These are phyloP conservation scores for Paraphaeosphaeria minitans DNA, from an alignment of 2,329 filamentous ascomycete genomes.

Conservation along the genomic window DNA sequence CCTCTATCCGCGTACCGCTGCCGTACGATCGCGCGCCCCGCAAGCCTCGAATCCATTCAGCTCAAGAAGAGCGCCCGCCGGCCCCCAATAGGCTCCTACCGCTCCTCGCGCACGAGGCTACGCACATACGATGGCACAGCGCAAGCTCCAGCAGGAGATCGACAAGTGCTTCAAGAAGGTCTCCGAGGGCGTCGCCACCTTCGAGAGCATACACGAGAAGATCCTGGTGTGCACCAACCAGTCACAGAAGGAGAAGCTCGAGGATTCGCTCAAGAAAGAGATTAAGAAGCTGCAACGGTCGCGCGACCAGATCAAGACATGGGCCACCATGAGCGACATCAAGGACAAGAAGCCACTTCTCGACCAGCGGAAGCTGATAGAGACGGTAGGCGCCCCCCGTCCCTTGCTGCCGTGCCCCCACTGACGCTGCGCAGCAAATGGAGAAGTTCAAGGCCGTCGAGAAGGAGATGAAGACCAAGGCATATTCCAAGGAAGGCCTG, in stretches of 20 bases:
- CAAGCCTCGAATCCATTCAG: conserved; percentile 14
- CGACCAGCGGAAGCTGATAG: conserved; percentile 93
- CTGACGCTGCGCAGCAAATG: conserved; percentile 76
- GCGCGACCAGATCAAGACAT: conserved; percentile 99
- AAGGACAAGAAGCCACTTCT: conserved; percentile 97
- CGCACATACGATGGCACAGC: conserved; percentile 76
- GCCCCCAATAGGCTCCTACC: conserved; percentile 17
- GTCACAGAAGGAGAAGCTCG: conserved; percentile 96
- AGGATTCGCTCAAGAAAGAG: conserved; percentile 97
- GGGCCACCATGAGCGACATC: conserved; percentile 97
- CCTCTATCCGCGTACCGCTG: conserved; percentile 15
- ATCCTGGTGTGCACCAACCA: conserved; percentile 90
- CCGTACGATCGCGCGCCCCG: conserved; percentile 28
- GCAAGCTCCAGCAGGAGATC: conserved; percentile 97
- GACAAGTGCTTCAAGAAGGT: conserved; percentile 99
- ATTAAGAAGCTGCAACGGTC: conserved; percentile 99
- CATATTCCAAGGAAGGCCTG: conserved; percentile 96
- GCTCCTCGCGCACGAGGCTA: conserved; percentile 41
- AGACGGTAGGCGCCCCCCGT: conserved; percentile 71
- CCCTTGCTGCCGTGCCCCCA: conserved; percentile 18
- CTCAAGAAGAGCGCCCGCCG: conserved; percentile 20
- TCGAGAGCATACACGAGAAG: conserved; percentile 97
- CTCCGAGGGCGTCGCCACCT: conserved; percentile 86
- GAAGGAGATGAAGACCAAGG: conserved; percentile 99
- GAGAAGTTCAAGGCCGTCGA: conserved; percentile 99